Conservation (phyloP, 2,329 filamentous ascomycete species). For the Neoscytalidium dimidiatum region DNA sequence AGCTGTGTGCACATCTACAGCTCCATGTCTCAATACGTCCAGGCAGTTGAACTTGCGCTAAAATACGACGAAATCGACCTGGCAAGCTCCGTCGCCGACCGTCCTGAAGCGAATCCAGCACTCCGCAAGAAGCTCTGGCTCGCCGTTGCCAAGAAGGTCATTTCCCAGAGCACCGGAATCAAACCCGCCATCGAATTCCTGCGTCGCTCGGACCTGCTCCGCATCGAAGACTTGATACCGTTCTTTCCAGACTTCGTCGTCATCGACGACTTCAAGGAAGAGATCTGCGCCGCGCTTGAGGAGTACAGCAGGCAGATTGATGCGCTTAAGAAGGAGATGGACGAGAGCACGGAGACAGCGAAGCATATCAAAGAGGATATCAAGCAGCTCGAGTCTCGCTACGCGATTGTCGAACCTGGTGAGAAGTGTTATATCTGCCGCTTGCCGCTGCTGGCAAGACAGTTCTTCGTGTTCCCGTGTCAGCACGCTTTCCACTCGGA, state of each 20-base stretch:
- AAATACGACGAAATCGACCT: conserved; percentile 89
- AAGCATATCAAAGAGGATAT: conserved; percentile 91
- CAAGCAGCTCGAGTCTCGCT: conserved; percentile 78
- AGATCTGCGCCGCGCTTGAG: conserved; percentile 91
- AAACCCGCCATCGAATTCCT: conserved; percentile 87
- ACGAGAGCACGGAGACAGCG: conserved; percentile 85
- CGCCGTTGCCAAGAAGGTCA: conserved; percentile 91
- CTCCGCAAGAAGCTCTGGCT: conserved; percentile 95
- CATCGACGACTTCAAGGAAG: conserved; percentile 98
- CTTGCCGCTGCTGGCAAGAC: conserved; percentile 80
- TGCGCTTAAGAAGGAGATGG: conserved; percentile 87
- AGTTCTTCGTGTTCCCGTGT: conserved; percentile 98
- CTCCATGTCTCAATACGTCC: conserved; percentile 90
- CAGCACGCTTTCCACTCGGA: conserved; percentile 98
- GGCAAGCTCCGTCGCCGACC: conserved; percentile 78
- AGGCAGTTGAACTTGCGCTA: conserved; percentile 89
- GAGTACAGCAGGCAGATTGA: conserved; percentile 93
- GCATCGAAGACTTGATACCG: conserved; percentile 94
- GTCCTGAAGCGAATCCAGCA: conserved; percentile 57
- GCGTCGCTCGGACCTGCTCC: conserved; percentile 84
- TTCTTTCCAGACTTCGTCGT: conserved; percentile 99
- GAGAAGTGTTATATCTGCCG: conserved; percentile 91
- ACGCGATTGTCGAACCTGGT: conserved; percentile 94
- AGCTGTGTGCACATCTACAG: conserved; percentile 98
- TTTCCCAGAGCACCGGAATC: conserved; percentile 82